These are phyloP conservation scores for Phialophora expanda DNA, from an alignment of 2,329 filamentous ascomycete species.

Conservation along the genomic window DNA sequence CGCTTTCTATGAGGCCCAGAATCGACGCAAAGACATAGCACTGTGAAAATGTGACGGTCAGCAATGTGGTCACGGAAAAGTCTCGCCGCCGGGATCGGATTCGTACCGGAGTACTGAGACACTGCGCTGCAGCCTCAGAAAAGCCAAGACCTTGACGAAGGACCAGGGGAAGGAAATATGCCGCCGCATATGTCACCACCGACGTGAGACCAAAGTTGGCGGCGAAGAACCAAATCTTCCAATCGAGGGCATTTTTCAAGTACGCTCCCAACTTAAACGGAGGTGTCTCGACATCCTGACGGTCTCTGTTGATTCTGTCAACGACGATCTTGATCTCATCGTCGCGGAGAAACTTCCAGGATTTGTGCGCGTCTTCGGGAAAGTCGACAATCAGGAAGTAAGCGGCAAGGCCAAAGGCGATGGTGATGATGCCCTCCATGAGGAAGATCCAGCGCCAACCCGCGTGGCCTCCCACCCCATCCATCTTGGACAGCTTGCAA, in stretches of 20 bases:
- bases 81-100: constrained; percentile 41
- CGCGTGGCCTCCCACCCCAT: not conserved
- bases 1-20: no score
- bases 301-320: constrained; percentile 58
- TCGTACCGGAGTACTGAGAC: constrained; percentile 45
- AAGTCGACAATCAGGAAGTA: constrained; percentile 48
- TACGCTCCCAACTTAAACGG: constrained; percentile 55
- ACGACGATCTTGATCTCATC: constrained; percentile 40
- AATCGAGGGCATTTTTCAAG: constrained; percentile 53
- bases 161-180: constrained; percentile 49
- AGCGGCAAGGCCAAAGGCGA: constrained; percentile 36
- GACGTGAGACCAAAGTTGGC: constrained; percentile 57
- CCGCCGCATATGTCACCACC: constrained; percentile 55
- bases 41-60: not conserved
- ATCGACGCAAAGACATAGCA: no score
- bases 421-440: constrained; percentile 59
- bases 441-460: constrained; percentile 38
- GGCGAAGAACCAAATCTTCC: constrained; percentile 62
- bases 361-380: constrained; percentile 39
- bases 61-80: constrained; percentile 43
- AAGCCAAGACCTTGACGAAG: constrained; percentile 47
- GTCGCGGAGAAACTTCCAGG: constrained; percentile 41
- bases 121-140: constrained; percentile 42
- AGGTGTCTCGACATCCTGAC: constrained; percentile 57
- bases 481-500: constrained; percentile 44